These are phyloP conservation scores for Starmerella sirachaensis DNA, from an alignment of 805 yeast genomes.

Conservation along the genomic window DNA sequence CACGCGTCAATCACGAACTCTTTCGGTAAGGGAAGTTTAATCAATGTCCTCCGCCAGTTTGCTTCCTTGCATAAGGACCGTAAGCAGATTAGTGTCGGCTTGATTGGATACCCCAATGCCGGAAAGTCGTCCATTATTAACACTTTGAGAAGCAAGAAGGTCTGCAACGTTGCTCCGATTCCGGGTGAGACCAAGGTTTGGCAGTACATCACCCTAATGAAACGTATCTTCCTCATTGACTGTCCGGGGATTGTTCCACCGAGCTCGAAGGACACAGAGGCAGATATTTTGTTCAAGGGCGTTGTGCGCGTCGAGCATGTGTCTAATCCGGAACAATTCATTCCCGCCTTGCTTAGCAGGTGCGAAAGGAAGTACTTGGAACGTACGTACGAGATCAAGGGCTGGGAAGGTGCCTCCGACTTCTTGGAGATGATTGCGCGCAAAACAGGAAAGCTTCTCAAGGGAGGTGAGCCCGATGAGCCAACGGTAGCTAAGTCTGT, in stretches of 20 bases:
- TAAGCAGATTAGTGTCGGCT: slow-evolving; percentile 92
- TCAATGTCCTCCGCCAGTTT: slow-evolving; percentile 86
- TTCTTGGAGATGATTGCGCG: slow-evolving; percentile 85
- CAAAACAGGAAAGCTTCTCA: slow-evolving; percentile 80
- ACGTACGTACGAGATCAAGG: slow-evolving; percentile 87
- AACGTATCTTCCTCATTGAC: slow-evolving; percentile 85
- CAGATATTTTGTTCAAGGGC: slow-evolving; percentile 89
- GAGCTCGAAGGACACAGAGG: slow-evolving; percentile 71
- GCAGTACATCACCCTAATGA: slow-evolving; percentile 97
- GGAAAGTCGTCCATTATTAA: slow-evolving; percentile 94
- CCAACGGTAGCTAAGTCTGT: slow-evolving; percentile 82
- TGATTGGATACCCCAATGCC: slow-evolving; percentile 96
- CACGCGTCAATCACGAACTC: slow-evolving; percentile 97
- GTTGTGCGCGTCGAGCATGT: slow-evolving; percentile 99
- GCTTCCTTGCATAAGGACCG: slow-evolving; percentile 83
- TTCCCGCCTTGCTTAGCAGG: slow-evolving; percentile 71
- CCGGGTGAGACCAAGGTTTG: slow-evolving; percentile 99
- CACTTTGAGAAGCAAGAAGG: slow-evolving; percentile 87
- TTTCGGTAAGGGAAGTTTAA: slow-evolving; percentile 92
- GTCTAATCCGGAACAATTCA: slow-evolving; percentile 86
- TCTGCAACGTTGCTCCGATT: slow-evolving; percentile 92
- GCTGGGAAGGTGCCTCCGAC: slow-evolving; percentile 67
- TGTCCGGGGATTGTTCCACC: slow-evolving; percentile 99
- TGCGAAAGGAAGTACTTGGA: slow-evolving; percentile 85
- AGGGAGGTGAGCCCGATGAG: slow-evolving; percentile 98